Evolutionary conservation across 129 eudicot genomes (phyloP).

Genomic region (Helichrysum umbraculigerum): DNA sequence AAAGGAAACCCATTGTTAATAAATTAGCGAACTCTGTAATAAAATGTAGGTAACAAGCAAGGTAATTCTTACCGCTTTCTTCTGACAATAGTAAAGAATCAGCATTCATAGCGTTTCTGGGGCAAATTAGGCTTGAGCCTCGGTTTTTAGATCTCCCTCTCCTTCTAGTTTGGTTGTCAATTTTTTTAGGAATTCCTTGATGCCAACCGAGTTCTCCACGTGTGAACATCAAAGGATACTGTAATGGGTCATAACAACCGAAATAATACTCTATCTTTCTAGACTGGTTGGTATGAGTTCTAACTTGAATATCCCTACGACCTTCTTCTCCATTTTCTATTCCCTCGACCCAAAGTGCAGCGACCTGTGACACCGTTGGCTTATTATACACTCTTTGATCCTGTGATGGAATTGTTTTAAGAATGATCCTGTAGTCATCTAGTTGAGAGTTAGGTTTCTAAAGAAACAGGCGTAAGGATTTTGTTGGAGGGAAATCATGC

Average conservation of each 20-base stretch:
- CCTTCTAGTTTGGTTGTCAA: not conserved
- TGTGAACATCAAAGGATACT: not conserved
- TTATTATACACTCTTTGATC: conserved; percentile 19
- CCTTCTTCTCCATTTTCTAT: not conserved
- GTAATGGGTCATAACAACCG: not conserved
- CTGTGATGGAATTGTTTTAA: not conserved
- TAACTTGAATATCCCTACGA: not conserved
- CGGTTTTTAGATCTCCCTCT: not conserved
- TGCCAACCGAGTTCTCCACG: conserved; percentile 3
- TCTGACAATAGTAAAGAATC: not conserved
- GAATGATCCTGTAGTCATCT: not conserved
- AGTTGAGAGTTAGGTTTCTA: not conserved
- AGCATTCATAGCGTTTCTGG: not conserved
- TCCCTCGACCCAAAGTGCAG: conserved; percentile 3
- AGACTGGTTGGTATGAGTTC: not conserved
- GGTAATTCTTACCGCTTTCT: not conserved
- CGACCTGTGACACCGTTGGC: not conserved
- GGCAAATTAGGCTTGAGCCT: not conserved
- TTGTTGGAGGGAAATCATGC: not conserved
- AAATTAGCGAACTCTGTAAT: not conserved
- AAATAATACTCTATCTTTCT: not conserved
- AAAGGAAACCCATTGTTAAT: not conserved
- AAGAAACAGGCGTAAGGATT: conserved; percentile 13
- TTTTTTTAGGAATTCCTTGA: not conserved
- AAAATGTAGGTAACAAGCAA: not conserved